These are phyloP conservation scores for Penicillium brevicompactum DNA, from an alignment of 2,329 filamentous ascomycete species.

Conservation along the genomic window DNA sequence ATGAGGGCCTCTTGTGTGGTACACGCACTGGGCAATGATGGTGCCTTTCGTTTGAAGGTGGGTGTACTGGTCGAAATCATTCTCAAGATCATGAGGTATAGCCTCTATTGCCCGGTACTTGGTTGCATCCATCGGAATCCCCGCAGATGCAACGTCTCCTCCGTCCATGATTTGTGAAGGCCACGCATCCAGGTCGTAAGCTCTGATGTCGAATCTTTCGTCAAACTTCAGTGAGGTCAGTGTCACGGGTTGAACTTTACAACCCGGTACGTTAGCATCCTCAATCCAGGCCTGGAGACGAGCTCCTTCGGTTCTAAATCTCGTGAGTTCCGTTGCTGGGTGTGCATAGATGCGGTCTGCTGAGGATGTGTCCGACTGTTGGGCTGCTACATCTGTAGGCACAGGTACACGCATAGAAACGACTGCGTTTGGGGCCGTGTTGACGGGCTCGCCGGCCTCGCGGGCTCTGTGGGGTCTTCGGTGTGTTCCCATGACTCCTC, in stretches of 20 bases:
- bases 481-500: too few species aligned
- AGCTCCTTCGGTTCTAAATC: not conserved
- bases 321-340: too few species aligned
- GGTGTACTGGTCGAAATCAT: not conserved
- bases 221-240: not conserved
- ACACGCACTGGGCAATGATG: not conserved
- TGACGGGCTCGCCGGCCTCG: too few species aligned
- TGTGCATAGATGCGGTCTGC: too few species aligned
- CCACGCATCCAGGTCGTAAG: not conserved
- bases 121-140: not conserved
- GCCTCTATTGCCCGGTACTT: not conserved
- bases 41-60: not conserved
- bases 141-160: not conserved
- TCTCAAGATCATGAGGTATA: not conserved
- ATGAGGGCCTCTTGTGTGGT: not conserved
- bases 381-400: too few species aligned
- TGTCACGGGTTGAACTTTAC: not conserved
- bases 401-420: too few species aligned
- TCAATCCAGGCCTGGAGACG: conserved; percentile 5
- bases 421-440: too few species aligned
- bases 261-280: not conserved
- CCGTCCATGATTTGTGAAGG: not conserved
- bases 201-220: not conserved
- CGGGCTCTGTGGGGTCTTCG: too few species aligned
- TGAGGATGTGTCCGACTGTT: too few species aligned